These are phyloP conservation scores for Tulasnella sp. DNA, from an alignment of 768 basidiomycete genomes.

Conservation along the genomic window DNA sequence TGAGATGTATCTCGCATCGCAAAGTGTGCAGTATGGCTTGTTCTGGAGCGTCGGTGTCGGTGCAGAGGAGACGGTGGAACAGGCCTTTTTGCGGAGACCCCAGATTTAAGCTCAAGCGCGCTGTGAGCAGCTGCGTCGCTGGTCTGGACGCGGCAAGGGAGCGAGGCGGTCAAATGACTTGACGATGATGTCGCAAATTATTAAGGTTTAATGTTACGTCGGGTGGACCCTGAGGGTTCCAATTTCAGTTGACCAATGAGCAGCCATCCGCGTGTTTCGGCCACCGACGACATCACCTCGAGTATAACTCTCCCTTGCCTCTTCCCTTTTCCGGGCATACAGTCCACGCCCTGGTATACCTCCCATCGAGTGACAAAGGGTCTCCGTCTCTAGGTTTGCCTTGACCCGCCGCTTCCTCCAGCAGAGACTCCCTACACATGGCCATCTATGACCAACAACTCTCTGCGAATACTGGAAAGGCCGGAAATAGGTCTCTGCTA, in stretches of 20 bases:
- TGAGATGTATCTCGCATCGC: background rate
- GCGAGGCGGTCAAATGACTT: background rate
- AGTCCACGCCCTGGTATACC: background rate
- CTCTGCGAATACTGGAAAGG: background rate
- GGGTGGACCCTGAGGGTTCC: slow-evolving; percentile 4
- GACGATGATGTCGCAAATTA: background rate
- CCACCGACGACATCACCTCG: background rate
- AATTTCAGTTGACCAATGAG: background rate
- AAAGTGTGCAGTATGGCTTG: background rate
- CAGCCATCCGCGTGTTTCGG: background rate
- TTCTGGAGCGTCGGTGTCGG: slow-evolving; percentile 11
- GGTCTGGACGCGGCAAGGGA: slow-evolving; percentile 7
- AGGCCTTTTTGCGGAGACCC: slow-evolving; percentile 23
- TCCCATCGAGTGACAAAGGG: background rate
- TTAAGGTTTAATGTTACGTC: slow-evolving; percentile 14
- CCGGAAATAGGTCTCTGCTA: background rate
- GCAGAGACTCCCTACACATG: slow-evolving; percentile 6
- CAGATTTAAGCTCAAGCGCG: slow-evolving; percentile 23
- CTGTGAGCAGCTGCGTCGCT: background rate
- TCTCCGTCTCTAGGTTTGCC: background rate
- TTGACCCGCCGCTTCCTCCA: background rate
- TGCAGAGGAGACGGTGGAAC: background rate
- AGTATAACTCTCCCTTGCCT: background rate
- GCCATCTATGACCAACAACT: background rate
- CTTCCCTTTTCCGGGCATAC: background rate